phyloP scores from a whole-genome alignment of 1,284 basidiomycete genomes.

The Cryptococcus sp. region DNA sequence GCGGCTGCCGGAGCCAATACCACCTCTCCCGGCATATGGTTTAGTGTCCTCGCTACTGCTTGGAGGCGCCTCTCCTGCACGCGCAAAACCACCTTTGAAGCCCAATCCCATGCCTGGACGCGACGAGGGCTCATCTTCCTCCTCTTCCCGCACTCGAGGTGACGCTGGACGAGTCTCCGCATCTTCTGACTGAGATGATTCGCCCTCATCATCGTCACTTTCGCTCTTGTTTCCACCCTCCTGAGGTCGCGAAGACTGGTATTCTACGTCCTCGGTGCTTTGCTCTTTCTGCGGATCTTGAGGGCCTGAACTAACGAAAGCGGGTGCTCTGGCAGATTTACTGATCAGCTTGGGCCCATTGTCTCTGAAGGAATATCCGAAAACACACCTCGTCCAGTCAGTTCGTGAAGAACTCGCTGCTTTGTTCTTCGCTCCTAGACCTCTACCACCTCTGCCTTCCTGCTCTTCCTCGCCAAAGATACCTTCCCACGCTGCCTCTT shows the following conservation, averaged over 20 bases:
- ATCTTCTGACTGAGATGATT: constrained; percentile 16
- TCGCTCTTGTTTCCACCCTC: constrained; percentile 39
- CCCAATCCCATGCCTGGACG: constrained; percentile 23
- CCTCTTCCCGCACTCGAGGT: constrained; percentile 29
- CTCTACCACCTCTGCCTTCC: constrained; percentile 14
- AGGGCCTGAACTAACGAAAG: constrained; percentile 19
- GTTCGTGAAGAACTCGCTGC: constrained; percentile 51
- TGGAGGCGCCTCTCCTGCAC: not conserved
- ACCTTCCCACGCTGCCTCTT: constrained; percentile 78
- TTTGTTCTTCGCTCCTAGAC: not conserved
- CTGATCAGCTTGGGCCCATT: not conserved
- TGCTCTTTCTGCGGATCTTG: constrained; percentile 43
- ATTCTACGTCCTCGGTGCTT: too few species aligned
- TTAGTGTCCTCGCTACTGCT: not conserved
- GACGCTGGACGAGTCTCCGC: constrained; percentile 44
- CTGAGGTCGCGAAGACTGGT: constrained; percentile 19
- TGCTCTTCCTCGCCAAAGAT: constrained; percentile 76
- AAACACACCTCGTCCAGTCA: constrained; percentile 62
- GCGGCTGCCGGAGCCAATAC: constrained; percentile 39
- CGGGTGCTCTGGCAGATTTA: constrained; percentile 14
- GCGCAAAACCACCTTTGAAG: constrained; percentile 12
- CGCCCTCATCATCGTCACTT: constrained; percentile 6
- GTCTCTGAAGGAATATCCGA: not conserved
- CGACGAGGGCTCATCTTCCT: constrained; percentile 22
- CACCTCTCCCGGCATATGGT: constrained; percentile 28